Evolutionary conservation across 441 rosid genomes (phyloP), one percentile per base, ranked within the genome.

Genomic region (Gossypium davidsonii): DNA sequence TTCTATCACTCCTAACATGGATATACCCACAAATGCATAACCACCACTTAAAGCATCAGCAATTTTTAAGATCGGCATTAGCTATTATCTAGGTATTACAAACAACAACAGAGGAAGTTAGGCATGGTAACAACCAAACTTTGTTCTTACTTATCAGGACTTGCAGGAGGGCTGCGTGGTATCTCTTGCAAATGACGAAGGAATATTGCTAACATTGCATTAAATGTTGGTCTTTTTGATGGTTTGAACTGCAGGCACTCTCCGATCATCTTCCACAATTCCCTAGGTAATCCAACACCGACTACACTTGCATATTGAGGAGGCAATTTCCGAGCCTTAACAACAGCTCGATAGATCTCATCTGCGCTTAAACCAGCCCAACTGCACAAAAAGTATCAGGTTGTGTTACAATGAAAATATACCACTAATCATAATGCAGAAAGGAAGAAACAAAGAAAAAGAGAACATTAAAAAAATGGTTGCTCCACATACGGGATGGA

Each of bases 271-370:
- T 88, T 92, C 99, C 97, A 93, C 82, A 93, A 77, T 69, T 91
- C 98, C 76, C 97, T 83, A 7, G 98, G 99, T 71, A 96, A 86
- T 77, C 99, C 99, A 78, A 91, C 98, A 76, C 97, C 98, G 3
- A 96, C 98, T 52, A 96, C 96, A 84, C 98, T 92, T 56, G 97
- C 89, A 90, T 96, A 96, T 68, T 96, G 97, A 58, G 98, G 97
- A 73, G 98, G 99, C 82, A 88, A 82, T 79, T 85, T 96, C 70
- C 93, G 85, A 76, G 83, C 85, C 86, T 89, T 93, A 61, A 93
- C 89, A 84, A 93, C 97, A 80, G 94, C 88, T 81, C 93, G 88
- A 81, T 90, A 91, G 63, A 96, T 93, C 77, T 93, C 99, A 78
- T 93, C 98, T 31, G 92, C 87, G 81, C 91, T 93, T 79, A 90